Percentiles rank a stretch among this genome's conserved stretches.
These are phyloP conservation scores for Corinectria fuckeliana DNA, from an alignment of 2,329 filamentous ascomycete species.

Conservation along the genomic window DNA sequence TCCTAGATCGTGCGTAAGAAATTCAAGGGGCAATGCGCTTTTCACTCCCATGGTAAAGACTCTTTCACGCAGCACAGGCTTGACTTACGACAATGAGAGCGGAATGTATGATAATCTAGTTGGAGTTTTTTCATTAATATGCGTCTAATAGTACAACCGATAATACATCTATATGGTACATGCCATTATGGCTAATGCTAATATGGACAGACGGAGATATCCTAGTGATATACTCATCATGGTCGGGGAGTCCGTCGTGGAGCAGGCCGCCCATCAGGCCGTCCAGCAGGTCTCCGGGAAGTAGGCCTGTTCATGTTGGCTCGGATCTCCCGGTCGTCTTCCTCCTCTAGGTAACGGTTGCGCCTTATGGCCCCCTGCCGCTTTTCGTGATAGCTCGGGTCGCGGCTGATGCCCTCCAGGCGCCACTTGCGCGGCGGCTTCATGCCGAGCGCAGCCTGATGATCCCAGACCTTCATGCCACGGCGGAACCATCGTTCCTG, in stretches of 20 bases:
- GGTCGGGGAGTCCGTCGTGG: background rate
- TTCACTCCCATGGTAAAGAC: background rate
- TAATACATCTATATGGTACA: conserved; percentile 18
- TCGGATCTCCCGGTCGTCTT: conserved; percentile 32
- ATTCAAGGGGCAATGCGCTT: no score
- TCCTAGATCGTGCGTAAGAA: background rate
- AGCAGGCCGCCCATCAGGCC: background rate
- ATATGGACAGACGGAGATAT: conserved; percentile 5
- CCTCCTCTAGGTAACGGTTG: conserved; percentile 42
- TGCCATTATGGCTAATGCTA: conserved; percentile 1
- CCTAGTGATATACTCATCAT: background rate
- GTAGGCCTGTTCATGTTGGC: background rate
- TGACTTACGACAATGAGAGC: background rate
- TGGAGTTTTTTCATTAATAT: background rate
- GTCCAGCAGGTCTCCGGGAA: background rate
- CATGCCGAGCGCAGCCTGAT: conserved; percentile 64
- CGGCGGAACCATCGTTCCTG: conserved; percentile 67
- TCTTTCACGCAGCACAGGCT: background rate
- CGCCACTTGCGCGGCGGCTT: conserved; percentile 69
- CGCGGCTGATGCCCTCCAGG: conserved; percentile 56
- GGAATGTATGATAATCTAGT: background rate
- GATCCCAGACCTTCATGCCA: conserved; percentile 65
- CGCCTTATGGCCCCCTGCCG: conserved; percentile 37
- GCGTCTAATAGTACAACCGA: background rate
- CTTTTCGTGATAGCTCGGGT: conserved; percentile 50